Conservation (phyloP, 1,284 basidiomycete genomes). For the Cronartium quercuum region DNA sequence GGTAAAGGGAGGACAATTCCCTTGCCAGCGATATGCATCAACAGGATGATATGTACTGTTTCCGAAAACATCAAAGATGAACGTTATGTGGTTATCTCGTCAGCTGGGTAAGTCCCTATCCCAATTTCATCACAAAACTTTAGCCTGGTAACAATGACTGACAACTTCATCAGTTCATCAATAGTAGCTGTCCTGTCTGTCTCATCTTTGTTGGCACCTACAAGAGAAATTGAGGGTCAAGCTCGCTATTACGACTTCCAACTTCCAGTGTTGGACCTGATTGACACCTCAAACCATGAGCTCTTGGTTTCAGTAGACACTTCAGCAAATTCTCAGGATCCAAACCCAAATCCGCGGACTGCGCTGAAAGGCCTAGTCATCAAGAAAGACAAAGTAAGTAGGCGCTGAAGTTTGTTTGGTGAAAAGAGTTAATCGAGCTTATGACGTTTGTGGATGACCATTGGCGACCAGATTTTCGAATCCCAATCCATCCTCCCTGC, state of each 20-base stretch:
- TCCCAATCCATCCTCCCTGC: background rate
- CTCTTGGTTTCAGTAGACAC: slow-evolving; percentile 25
- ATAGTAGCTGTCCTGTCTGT: slow-evolving; percentile 15
- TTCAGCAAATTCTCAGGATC: background rate
- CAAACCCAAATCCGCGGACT: background rate
- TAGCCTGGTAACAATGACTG: background rate
- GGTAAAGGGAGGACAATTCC: background rate
- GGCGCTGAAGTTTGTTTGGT: too few species aligned
- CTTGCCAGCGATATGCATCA: slow-evolving; percentile 25
- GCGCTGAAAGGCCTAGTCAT: background rate
- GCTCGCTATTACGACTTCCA: slow-evolving; percentile 18
- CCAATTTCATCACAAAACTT: background rate
- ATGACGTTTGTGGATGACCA: background rate
- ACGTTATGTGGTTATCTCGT: slow-evolving; percentile 23
- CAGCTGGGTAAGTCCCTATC: slow-evolving; percentile 19
- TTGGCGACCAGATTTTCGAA: background rate
- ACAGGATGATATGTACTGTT: slow-evolving; percentile 19
- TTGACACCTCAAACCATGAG: background rate
- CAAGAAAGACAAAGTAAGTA: background rate
- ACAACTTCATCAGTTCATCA: slow-evolving; percentile 16
- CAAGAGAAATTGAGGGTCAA: background rate
- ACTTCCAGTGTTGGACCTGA: slow-evolving; percentile 23
- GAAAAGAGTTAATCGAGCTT: background rate
- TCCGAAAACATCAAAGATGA: background rate
- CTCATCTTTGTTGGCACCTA: slow-evolving; percentile 2